Conservation (phyloP, 2,329 filamentous ascomycete genomes). For the Calonectria naviculata region DNA sequence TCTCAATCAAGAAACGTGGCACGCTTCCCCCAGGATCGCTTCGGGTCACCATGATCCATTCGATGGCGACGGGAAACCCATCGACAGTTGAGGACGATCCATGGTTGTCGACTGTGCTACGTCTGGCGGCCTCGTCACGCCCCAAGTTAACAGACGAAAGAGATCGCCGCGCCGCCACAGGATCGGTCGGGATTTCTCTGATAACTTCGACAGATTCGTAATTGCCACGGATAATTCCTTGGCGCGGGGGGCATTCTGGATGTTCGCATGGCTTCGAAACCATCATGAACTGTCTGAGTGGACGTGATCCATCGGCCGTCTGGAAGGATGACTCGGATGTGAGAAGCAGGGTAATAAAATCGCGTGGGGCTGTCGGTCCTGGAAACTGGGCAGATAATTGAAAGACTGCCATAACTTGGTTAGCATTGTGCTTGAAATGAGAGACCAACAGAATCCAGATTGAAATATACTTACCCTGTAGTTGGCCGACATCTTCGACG, state of each 20-base stretch:
- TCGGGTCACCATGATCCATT: slow-evolving; percentile 94
- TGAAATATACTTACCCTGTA: slow-evolving; percentile 66
- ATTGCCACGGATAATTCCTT: slow-evolving; percentile 82
- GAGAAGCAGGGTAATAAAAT: slow-evolving; percentile 85
- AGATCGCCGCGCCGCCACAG: slow-evolving; percentile 48
- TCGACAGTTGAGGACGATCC: slow-evolving; percentile 28
- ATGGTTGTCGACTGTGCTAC: slow-evolving; percentile 26
- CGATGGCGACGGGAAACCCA: slow-evolving; percentile 63
- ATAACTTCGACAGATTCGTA: slow-evolving; percentile 96
- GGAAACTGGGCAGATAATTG: slow-evolving; percentile 91
- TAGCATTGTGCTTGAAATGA: slow-evolving; percentile 12
- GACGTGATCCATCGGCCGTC: slow-evolving; percentile 42
- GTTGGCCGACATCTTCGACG: slow-evolving; percentile 67
- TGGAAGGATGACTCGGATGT: slow-evolving; percentile 68
- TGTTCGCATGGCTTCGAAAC: slow-evolving; percentile 88
- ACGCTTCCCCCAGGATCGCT: slow-evolving; percentile 91
- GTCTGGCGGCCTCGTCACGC: slow-evolving; percentile 41
- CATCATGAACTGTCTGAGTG: slow-evolving; percentile 82
- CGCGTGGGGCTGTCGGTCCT: slow-evolving; percentile 85
- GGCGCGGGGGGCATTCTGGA: slow-evolving; percentile 74
- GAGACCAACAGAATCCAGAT: neutral
- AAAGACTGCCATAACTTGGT: slow-evolving; percentile 68
- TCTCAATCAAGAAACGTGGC: slow-evolving; percentile 90
- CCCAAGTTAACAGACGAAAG: slow-evolving; percentile 46
- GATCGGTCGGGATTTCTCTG: slow-evolving; percentile 76